phyloP scores from a whole-genome alignment of 2,329 filamentous ascomycete species.

The Penicillium crustosum region DNA sequence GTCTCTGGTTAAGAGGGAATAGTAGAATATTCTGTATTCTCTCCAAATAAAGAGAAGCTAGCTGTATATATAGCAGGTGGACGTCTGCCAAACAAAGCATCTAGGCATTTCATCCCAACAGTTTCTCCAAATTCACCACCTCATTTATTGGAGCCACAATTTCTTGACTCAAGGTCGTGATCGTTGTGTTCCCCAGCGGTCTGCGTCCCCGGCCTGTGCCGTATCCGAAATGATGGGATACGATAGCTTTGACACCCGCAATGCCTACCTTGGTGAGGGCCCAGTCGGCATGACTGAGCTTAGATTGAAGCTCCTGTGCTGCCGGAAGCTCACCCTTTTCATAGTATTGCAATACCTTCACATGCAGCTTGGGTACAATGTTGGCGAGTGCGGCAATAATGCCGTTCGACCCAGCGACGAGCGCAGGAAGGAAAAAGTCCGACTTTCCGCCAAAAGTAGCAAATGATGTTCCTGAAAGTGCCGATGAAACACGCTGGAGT shows the following conservation, averaged over 20 bases:
- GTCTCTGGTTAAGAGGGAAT: too few species aligned
- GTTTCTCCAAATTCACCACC: neutral
- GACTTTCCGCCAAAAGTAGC: constrained; percentile 81
- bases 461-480: constrained; percentile 47
- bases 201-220: constrained; percentile 40
- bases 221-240: constrained; percentile 74
- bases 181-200: neutral
- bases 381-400: constrained; percentile 81
- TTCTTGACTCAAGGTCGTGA: neutral
- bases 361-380: constrained; percentile 74
- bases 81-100: too few species aligned
- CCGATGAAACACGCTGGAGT: constrained; percentile 56
- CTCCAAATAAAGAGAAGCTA: too few species aligned
- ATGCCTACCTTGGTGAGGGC: constrained; percentile 74
- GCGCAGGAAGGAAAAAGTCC: constrained; percentile 76
- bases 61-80: too few species aligned
- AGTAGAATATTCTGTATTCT: too few species aligned
- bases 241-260: constrained; percentile 75
- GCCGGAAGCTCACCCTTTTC: constrained; percentile 68
- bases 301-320: constrained; percentile 68
- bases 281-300: constrained; percentile 72
- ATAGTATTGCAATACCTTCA: constrained; percentile 72
- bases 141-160: neutral
- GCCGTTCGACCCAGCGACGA: constrained; percentile 70
- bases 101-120: too few species aligned